phyloP scores from a whole-genome alignment of 2,329 filamentous ascomycete genomes.

The Claviceps sp. region DNA sequence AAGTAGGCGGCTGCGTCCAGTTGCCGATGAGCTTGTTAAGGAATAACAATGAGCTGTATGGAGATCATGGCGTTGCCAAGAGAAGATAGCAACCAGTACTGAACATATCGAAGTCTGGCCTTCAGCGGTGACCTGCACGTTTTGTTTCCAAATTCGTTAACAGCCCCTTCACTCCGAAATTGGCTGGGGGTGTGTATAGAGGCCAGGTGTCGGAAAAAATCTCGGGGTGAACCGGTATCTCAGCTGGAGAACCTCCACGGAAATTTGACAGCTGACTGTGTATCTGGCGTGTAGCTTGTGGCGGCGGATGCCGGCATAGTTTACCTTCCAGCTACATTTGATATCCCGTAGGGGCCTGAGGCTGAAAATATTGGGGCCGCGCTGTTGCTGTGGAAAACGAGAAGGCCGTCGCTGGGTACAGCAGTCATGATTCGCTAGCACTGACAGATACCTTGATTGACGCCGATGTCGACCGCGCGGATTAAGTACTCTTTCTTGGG shows the following conservation, averaged over 20 bases:
- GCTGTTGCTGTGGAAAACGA: constrained; percentile 20
- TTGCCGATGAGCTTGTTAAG: no score
- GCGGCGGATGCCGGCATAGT: not conserved
- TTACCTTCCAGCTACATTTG: not conserved
- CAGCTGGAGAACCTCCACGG: constrained; percentile 3
- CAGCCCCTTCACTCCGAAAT: no score
- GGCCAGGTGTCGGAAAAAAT: constrained; percentile 9
- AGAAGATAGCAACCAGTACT: no score
- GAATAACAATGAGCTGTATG: no score
- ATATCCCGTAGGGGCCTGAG: constrained; percentile 17
- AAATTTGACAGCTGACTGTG: not conserved
- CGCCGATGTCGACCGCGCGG: not conserved
- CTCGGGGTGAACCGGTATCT: constrained; percentile 24
- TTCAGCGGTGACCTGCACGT: not conserved
- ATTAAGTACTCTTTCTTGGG: not conserved
- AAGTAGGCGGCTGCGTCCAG: no score
- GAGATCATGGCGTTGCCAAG: no score
- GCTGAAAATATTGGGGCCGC: constrained; percentile 13
- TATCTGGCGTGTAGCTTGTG: not conserved
- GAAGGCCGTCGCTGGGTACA: not conserved
- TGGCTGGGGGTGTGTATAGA: not conserved
- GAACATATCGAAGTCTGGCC: not conserved
- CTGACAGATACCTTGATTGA: constrained; percentile 1
- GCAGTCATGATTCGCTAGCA: no score
- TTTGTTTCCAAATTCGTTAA: no score